Evolutionary conservation across 208 protist species (phyloP), one percentile per base, ranked within the genome.

Genomic region (Borovskyia barvae): DNA sequence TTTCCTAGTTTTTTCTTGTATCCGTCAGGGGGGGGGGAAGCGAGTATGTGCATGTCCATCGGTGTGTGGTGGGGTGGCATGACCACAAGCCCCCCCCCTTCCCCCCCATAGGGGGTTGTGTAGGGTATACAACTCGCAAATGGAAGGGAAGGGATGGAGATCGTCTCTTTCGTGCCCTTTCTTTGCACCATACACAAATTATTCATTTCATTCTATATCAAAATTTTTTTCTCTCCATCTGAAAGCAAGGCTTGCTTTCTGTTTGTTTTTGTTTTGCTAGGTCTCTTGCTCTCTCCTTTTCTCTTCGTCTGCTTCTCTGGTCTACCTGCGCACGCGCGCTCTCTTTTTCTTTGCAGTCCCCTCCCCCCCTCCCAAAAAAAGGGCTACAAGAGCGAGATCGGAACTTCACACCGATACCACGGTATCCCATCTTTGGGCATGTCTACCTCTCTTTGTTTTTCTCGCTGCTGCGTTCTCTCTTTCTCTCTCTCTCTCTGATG

Each of bases 381-480:
- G n/a, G n/a, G n/a, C n/a, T n/a, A n/a, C n/a, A n/a, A n/a, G n/a
- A n/a, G n/a, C n/a, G n/a, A n/a, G n/a, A n/a, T n/a, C n/a, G n/a
- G n/a, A n/a, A n/a, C n/a, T n/a, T n/a, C n/a, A n/a, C n/a, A n/a
- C 11, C 43, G 7, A 8, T 17, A 42, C 24, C 17, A 4, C 48
- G 8, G 12, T 48, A 3, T 9, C 33, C 30, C 39, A 11, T 36
- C 9, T 1, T 36, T 61, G 37, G 25, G 48, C 42, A 1, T 53
- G 5, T 55, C 50, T 51, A 20, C 29, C 48, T 39, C 60, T 32
- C 36, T 47, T 47, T n/a, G 19, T 54, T 41, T 42, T 43, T 46
- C 12, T 33, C 57, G 20, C 43, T 50, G 7, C 40, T 70, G 63
- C 55, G 29, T 53, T 66, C 40, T 46, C 30, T 60, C 28, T 50